Evolutionary conservation across 805 yeast genomes (phyloP).

Genomic region (Cyberlindnera maritima): DNA sequence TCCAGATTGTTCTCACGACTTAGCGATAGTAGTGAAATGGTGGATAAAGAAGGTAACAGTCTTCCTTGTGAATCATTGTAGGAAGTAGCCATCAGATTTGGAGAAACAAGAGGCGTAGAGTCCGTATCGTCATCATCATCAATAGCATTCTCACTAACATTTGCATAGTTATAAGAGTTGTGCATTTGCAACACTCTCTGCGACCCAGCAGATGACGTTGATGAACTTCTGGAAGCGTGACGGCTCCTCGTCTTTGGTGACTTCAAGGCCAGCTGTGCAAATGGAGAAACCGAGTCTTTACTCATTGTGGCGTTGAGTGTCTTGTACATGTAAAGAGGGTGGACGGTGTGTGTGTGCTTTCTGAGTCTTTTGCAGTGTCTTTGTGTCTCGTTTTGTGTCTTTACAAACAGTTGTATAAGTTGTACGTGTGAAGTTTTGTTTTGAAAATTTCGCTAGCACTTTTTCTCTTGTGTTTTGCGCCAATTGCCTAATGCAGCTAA

Average conservation of each 20-base stretch:
- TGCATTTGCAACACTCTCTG: constrained; percentile 4
- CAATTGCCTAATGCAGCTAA: not conserved
- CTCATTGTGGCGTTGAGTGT: constrained; percentile 5
- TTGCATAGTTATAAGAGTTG: not conserved
- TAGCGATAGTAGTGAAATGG: constrained; percentile 26
- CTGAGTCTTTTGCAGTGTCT: no score
- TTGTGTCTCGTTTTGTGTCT: no score
- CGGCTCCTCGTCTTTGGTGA: constrained; percentile 5
- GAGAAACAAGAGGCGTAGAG: constrained; percentile 17
- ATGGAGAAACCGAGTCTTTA: constrained; percentile 12
- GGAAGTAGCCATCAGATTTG: constrained; percentile 25
- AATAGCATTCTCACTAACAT: constrained; percentile 20
- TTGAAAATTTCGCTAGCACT: not conserved
- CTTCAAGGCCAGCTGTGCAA: constrained; percentile 11
- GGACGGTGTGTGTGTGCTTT: no score
- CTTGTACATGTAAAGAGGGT: constrained; percentile 4
- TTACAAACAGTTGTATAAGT: no score
- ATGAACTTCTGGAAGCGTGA: constrained; percentile 8
- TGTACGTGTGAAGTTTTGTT: no score
- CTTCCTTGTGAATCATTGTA: constrained; percentile 11
- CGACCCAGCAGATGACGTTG: constrained; percentile 5
- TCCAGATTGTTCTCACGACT: constrained; percentile 14
- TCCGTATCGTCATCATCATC: constrained; percentile 19
- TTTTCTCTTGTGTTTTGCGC: not conserved
- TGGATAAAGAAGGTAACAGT: constrained; percentile 21